Evolutionary conservation across 768 basidiomycete species (phyloP).

Genomic region (Collybia mongolica): DNA sequence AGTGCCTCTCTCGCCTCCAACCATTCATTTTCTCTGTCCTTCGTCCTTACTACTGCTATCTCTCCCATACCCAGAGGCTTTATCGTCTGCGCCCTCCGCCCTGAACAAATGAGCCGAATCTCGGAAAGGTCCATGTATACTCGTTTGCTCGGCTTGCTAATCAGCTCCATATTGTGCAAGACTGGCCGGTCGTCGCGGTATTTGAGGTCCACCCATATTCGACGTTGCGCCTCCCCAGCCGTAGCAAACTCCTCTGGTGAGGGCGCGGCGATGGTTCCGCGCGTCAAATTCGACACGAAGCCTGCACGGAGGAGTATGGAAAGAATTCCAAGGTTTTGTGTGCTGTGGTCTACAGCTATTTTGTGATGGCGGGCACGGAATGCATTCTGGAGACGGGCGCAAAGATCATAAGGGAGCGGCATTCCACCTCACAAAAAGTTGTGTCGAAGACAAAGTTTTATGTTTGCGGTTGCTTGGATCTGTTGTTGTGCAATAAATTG

Average conservation of each 20-base stretch:
- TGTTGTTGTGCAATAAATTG: no score
- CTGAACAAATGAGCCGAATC: constrained; percentile 76
- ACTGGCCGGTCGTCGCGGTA: constrained; percentile 90
- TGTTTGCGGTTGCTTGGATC: no score
- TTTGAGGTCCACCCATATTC: constrained; percentile 95
- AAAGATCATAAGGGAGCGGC: constrained; percentile 81
- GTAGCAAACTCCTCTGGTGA: constrained; percentile 61
- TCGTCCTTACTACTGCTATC: constrained; percentile 81
- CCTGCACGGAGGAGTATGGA: constrained; percentile 90
- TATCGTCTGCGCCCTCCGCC: constrained; percentile 76
- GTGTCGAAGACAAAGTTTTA: no score
- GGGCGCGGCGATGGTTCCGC: constrained; percentile 68
- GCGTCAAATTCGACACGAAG: constrained; percentile 79
- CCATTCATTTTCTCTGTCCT: constrained; percentile 74
- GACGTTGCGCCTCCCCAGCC: constrained; percentile 61
- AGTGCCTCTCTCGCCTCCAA: constrained; percentile 93
- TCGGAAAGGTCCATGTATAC: constrained; percentile 75
- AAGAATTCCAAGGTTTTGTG: constrained; percentile 89
- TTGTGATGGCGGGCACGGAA: constrained; percentile 82
- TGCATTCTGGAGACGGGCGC: constrained; percentile 88
- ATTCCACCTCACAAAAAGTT: constrained; percentile 12
- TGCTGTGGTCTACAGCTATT: constrained; percentile 78
- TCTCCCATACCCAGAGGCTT: constrained; percentile 91
- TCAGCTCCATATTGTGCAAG: constrained; percentile 71
- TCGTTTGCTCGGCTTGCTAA: constrained; percentile 82